Evolutionary conservation across 75 land plant genomes (phyloP), one percentile per base, ranked within the genome.

Genomic region (Pinus tabuliformis): DNA sequence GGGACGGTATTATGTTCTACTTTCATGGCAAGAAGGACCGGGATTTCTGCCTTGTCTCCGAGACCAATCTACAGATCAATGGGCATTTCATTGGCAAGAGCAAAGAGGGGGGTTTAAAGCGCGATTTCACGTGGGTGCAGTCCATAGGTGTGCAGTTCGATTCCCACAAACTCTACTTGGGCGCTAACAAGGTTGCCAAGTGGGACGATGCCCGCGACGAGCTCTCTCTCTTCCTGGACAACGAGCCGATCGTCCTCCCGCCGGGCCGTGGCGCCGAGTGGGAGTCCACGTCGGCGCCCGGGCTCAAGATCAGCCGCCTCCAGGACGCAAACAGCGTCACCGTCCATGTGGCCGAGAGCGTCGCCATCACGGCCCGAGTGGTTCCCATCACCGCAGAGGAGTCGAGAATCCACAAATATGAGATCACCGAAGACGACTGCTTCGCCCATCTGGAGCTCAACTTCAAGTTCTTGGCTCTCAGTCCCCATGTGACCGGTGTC

Each of bases 11-110:
- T 12, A 74, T 70, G 60, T 83, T 83, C 84, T 83, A 83, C 62
- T 83, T 83, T 71, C 86, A 81, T 60, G 92, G 95, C 78, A 73
- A 88, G 30, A 89, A 89, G 12, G 80, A 78, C 71, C 84, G 88
- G 5, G 84, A 92, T 5, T 81, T 88, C 22, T 88, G 87, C 58
- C 80, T 92, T 4, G 80, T 82, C 77, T 49, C 92, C 22, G 82
- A 83, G 14, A 82, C 85, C 52, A 72, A 75, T 13, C 79, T 84
- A 28, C 86, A 84, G 73, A 83, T 83, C 66, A 83, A 83, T 65
- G 85, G 64, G 64, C 85, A 83, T 42, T 83, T 83, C 79, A 83
- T 83, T 5, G 75, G 79, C 58, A 76, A 88, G 78, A 24, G 26
- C 80, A 33, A 37, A 1, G 11, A 70, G 14, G 20, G 14, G 24